These are phyloP conservation scores for Hortaea sp. DNA, from an alignment of 2,329 filamentous ascomycete species.

Conservation along the genomic window DNA sequence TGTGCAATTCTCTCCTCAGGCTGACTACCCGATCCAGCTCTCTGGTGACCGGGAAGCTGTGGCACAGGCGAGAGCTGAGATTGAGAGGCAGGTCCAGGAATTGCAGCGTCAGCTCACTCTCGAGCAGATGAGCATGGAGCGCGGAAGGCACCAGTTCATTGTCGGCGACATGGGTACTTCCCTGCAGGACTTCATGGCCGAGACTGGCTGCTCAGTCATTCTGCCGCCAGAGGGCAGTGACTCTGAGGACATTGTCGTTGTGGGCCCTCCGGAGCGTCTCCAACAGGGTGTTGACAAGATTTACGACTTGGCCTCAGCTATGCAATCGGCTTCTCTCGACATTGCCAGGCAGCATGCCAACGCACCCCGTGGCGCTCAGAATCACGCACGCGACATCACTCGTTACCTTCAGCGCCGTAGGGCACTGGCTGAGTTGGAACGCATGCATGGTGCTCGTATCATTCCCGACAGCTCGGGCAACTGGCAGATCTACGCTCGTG, in stretches of 20 bases:
- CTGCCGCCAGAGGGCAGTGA: slow-evolving; percentile 66
- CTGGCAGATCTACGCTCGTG: slow-evolving; percentile 82
- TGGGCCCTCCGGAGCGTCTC: slow-evolving; percentile 63
- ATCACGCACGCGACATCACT: slow-evolving; percentile 76
- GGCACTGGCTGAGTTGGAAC: slow-evolving; percentile 75
- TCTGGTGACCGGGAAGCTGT: slow-evolving; percentile 77
- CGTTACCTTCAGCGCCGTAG: slow-evolving; percentile 75
- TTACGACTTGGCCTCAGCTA: slow-evolving; percentile 77
- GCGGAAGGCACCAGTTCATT: slow-evolving; percentile 88
- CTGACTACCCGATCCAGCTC: slow-evolving; percentile 71
- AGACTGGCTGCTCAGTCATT: slow-evolving; percentile 85
- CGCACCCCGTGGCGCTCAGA: slow-evolving; percentile 59
- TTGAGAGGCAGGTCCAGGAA: slow-evolving; percentile 68
- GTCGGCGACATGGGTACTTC: slow-evolving; percentile 73
- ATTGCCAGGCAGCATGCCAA: slow-evolving; percentile 69
- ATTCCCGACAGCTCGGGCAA: slow-evolving; percentile 63
- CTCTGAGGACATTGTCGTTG: slow-evolving; percentile 73
- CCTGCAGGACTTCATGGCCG: slow-evolving; percentile 73
- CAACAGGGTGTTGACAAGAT: slow-evolving; percentile 69
- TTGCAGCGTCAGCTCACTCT: slow-evolving; percentile 66
- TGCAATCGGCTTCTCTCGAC: slow-evolving; percentile 77
- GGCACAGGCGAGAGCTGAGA: slow-evolving; percentile 65
- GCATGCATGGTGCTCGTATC: slow-evolving; percentile 73
- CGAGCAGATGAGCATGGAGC: slow-evolving; percentile 71
- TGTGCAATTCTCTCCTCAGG: slow-evolving; percentile 60